phyloP scores from a whole-genome alignment of 768 basidiomycete genomes.

The Leccinum obscurum region DNA sequence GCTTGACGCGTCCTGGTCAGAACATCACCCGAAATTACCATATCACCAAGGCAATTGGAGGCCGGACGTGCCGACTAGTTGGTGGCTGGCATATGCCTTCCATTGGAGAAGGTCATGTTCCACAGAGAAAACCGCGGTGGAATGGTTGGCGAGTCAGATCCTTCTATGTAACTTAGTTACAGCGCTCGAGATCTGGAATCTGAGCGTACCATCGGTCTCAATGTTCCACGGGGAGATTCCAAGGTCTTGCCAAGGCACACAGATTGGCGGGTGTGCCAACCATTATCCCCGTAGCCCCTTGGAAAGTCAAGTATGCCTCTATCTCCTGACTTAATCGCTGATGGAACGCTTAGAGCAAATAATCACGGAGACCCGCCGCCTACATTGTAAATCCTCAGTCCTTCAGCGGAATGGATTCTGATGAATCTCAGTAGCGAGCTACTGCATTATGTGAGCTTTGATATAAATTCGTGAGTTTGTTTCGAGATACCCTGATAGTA shows the following conservation, averaged over 20 bases:
- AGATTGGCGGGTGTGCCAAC: not conserved
- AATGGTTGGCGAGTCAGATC: too few species aligned
- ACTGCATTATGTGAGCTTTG: not conserved
- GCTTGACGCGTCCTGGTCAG: not conserved
- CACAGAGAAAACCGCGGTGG: not conserved
- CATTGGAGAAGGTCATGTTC: not conserved
- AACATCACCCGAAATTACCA: not conserved
- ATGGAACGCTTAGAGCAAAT: not conserved
- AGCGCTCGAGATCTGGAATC: not conserved
- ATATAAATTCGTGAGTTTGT: constrained; percentile 7
- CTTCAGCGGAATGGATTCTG: not conserved
- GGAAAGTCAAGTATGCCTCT: not conserved
- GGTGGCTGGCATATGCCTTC: not conserved
- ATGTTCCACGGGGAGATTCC: constrained; percentile 4
- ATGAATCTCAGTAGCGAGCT: not conserved
- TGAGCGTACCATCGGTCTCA: not conserved
- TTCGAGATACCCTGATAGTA: not conserved
- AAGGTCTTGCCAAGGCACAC: not conserved
- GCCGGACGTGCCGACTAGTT: not conserved
- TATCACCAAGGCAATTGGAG: not conserved
- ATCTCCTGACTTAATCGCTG: not conserved
- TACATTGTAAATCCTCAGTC: not conserved
- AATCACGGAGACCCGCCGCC: rapidly evolving
- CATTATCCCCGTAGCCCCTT: not conserved
- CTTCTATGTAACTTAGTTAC: not conserved